Evolutionary conservation across 306 rosid genomes (phyloP), one percentile per base, ranked within the genome.

Genomic region (Dicorynia guianensis): DNA sequence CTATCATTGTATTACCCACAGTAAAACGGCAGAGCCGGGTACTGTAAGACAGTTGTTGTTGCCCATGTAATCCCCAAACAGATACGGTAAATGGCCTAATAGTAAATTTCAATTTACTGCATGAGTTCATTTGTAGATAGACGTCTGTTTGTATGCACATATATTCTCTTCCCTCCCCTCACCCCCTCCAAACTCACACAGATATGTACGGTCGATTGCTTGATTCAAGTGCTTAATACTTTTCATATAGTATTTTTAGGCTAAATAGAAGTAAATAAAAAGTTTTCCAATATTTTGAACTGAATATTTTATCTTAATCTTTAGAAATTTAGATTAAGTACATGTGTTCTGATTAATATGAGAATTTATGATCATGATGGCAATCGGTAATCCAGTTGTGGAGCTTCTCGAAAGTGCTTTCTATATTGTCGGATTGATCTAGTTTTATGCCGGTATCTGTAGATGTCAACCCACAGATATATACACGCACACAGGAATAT

Each of bases 11-110:
- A 62, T 33, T 11, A 30, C 67, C 63, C 53, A 17, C 11, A 15
- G 77, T n/a, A 52, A 54, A 54, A 42, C 49, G 55, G 50, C 17
- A 69, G 34, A 48, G 19, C 55, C 11, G 36, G 76, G 65, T 19
- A 39, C 34, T 7, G 20, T 36, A 10, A 48, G 30, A 40, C 63
- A 10, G 48, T 68, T 19, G 49, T 44, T 11, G 17, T 44, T 67
- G 71, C 68, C 42, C 49, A 5, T 61, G 49, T 47, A 18, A 75
- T 38, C 35, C 42, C 11, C 36, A 30, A 62, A n/a, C 39, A 59
- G 52, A 49, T 50, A 61, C 13, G 36, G 35, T 19, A 58, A 57
- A 42, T 64, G 14, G 54, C 38, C 17, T 8, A n/a, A 11, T 39
- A 44, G 2, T 25, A 2, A 1, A 25, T 25, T 48, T 67, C 48